Evolutionary conservation across 495 filamentous ascomycete genomes (phyloP).

Genomic region (Penicillium subrubescens): DNA sequence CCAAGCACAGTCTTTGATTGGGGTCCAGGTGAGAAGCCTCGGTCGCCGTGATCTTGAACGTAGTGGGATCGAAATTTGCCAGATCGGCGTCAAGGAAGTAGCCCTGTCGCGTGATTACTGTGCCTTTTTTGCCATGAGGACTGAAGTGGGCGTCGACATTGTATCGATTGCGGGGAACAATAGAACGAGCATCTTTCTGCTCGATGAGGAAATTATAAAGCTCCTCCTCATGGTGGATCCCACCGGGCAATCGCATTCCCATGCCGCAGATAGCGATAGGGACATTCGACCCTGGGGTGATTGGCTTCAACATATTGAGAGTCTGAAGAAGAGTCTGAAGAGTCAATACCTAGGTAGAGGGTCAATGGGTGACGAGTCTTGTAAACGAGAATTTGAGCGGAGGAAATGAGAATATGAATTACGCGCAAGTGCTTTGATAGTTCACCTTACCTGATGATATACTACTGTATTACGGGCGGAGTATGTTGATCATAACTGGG

Average conservation of each 20-base stretch:
- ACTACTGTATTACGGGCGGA: background rate
- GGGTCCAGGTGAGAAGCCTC: conserved; percentile 59
- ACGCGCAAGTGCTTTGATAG: background rate
- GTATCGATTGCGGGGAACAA: conserved; percentile 30
- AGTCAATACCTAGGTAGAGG: background rate
- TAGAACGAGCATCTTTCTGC: conserved; percentile 36
- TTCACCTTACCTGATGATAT: background rate
- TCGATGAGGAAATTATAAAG: conserved; percentile 43
- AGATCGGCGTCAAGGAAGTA: conserved; percentile 52
- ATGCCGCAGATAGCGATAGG: conserved; percentile 54
- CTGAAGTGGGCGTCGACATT: conserved; percentile 27
- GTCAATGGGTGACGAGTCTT: background rate
- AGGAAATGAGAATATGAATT: background rate
- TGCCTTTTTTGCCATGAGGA: conserved; percentile 20
- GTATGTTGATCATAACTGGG: background rate
- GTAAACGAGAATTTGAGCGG: background rate
- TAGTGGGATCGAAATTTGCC: conserved; percentile 16
- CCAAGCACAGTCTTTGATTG: conserved; percentile 57
- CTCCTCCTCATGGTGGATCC: conserved; percentile 23
- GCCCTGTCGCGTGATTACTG: conserved; percentile 32
- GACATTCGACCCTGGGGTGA: background rate
- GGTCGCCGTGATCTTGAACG: conserved; percentile 41
- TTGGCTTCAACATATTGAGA: background rate
- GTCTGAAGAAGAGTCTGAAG: too few relatives aligned
- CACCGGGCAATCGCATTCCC: conserved; percentile 50